Base-by-base conservation (phyloP, 371 early-diverging fungal species). In the Rhizopus arrhizus region DNA sequence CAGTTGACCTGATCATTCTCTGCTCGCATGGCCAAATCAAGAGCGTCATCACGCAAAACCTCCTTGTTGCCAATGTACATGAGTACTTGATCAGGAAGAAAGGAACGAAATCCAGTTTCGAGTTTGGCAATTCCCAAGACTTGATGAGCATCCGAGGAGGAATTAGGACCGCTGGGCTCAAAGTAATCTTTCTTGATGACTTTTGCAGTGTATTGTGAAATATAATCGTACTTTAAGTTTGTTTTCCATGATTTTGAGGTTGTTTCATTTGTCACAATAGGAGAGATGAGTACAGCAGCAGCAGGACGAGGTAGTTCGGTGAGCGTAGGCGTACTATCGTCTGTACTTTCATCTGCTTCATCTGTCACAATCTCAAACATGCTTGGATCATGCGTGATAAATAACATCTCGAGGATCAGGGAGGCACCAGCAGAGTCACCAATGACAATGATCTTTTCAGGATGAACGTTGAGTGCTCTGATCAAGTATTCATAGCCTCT, bases 111-210 rank as follows among this genome's bases (percentile, higher is more conserved):
- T 0, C 81, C 81, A 9, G 74, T 71, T 38, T 78, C 63, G 34
- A 78, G 46, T 51, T 77, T 71, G 10, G 76, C 76, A 34, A 77
- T 70, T 2, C 78, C 81, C 33, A 81, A 54, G 8, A 75, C 58
- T 32, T 66, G 74, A 33, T 67, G 54, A 1, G 60, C 36, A 31
- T 69, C 70, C 5, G 56, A 48, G 7, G 73, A 69, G 4, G 61
- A 51, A 49, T 69, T 61, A 22, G 66, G 62, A 28, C 65, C 62
- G 3, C 51, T 53, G 6, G 69, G 64, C 32, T 68, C 72, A 54
- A 78, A 72, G 34, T 78, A 81, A 41, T 81, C 81, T n/a, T 65
- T 56, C 42, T 72, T 75, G 56, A 78, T 75, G n/a, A 71, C 74
- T 52, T 72, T 74, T 8, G 81, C 81, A n/a, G 81, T 78, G 48